Percentiles rank a stretch among this genome's conserved stretches.
These are phyloP conservation scores for Pistacia atlantica DNA, from an alignment of 345 rosid genomes.

Conservation along the genomic window DNA sequence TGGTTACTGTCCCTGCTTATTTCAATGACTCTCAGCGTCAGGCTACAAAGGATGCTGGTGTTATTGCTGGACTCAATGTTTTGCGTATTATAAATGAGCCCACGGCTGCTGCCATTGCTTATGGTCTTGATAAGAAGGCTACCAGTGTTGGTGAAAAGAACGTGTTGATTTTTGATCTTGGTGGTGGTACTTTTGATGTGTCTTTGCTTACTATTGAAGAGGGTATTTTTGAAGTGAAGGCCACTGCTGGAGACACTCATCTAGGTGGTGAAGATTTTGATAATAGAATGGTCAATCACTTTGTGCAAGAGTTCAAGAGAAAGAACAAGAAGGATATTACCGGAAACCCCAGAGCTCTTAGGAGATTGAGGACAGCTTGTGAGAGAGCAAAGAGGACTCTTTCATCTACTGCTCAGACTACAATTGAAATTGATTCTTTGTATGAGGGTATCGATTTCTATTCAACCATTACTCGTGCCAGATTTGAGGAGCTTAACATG, in stretches of 20 bases:
- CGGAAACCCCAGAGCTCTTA: conserved; percentile 52
- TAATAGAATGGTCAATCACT: conserved; percentile 54
- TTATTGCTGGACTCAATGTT: conserved; percentile 49
- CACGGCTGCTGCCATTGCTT: conserved; percentile 59
- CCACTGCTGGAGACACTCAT: conserved; percentile 60
- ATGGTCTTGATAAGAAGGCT: conserved; percentile 63
- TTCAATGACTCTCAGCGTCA: conserved; percentile 61
- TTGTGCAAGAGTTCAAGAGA: conserved; percentile 54
- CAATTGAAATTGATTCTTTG: conserved; percentile 51
- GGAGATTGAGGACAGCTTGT: conserved; percentile 53
- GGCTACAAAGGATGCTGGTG: conserved; percentile 59
- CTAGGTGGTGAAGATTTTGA: conserved; percentile 58
- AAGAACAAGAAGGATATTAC: conserved; percentile 56
- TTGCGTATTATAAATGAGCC: conserved; percentile 56
- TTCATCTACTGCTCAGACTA: conserved; percentile 47
- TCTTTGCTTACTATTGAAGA: conserved; percentile 58
- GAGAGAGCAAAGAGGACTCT: conserved; percentile 50
- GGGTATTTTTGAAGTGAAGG: conserved; percentile 57
- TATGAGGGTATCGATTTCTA: conserved; percentile 57
- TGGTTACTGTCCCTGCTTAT: conserved; percentile 56
- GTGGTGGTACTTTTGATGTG: conserved; percentile 66
- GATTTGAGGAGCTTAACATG: conserved; percentile 55
- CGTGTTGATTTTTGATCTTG: conserved; percentile 52
- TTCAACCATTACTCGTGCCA: conserved; percentile 47
- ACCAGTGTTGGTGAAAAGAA: conserved; percentile 53